These are phyloP conservation scores for Russula compacta DNA, from an alignment of 768 basidiomycete genomes.

Conservation along the genomic window DNA sequence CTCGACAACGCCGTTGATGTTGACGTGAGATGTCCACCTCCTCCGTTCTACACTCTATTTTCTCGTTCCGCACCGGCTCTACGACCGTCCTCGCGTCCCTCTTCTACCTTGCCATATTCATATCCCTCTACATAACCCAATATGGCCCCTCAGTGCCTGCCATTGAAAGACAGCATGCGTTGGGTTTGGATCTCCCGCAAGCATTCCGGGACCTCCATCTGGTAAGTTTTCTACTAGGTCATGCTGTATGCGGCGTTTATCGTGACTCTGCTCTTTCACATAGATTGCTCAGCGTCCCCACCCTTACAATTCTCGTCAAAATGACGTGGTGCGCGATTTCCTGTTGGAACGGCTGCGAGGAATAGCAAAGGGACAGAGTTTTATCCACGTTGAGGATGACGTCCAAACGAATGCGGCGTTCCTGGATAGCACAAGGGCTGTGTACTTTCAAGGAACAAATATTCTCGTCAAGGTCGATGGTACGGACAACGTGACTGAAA, in stretches of 20 bases:
- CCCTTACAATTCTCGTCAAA: conserved; percentile 70
- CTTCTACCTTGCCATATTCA: conserved; percentile 13
- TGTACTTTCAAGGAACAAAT: conserved; percentile 62
- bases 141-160: conserved; percentile 2
- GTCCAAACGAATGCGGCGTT: conserved; percentile 40
- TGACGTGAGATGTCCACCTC: neutral
- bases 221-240: conserved; percentile 25
- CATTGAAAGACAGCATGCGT: conserved; percentile 31
- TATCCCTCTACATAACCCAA: conserved; percentile 6
- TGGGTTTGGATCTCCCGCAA: conserved; percentile 39
- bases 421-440: conserved; percentile 20
- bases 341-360: conserved; percentile 45
- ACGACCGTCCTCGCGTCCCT: conserved; percentile 4
- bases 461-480: conserved; percentile 58
- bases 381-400: conserved; percentile 48
- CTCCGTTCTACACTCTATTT: neutral
- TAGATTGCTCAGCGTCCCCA: conserved; percentile 64
- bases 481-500: conserved; percentile 28
- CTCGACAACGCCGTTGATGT: neutral
- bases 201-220: conserved; percentile 52
- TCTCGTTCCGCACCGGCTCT: conserved; percentile 10
- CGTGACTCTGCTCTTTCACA: neutral
- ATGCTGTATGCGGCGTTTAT: neutral
- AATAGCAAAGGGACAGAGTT: conserved; percentile 34
- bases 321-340: conserved; percentile 55